Base-by-base conservation (phyloP, 257 asterid species). In the Solanum dulcamara region DNA sequence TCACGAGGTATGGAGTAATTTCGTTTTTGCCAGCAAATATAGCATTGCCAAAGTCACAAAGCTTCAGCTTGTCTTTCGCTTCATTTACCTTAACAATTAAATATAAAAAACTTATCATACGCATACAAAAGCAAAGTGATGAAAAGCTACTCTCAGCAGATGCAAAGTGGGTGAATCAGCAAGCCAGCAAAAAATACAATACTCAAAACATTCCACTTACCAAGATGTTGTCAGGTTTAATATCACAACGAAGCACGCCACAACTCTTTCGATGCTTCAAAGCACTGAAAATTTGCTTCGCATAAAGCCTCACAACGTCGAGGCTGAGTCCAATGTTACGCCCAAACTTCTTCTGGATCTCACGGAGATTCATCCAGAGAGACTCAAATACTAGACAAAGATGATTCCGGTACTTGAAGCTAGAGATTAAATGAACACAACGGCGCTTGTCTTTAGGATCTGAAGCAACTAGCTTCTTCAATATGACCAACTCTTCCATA, bases 221-320 rank as follows among this genome's bases (percentile, higher is more conserved):
- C 93, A 97, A 94, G 98, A 97, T 95, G 89, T 95, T 97, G 89
- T 95, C 99, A 22, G 98, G 99, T 88, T 97, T 95, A 88, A 97
- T 97, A 89, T 97, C 99, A 91, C 95, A 94, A 90, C 95, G 99
- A 89, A 97, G 99, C 86, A 97, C 95, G 67, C 99, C 97, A 83
- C 98, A 97, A 85, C 94, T 97, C 83, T 87, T 93, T 74, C 95
- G 90, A 92, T 97, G 99, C 88, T 97, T 97, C 93, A 97, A 66
- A 28, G 98, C 94, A 88, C 95, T 92, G 90, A 97, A 95, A 82
- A 97, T 96, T 87, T 97, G 99, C 92, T 95, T 97, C 24, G 99
- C 98, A 82, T 95, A 97, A 68, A 98, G 92, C 92, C 98, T 92
- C 90, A 97, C 98, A 89, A 97, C 98, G 81, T 97, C 93, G 87